A percentile compares a stretch with the other conserved stretches of the same genome.
Conservation (phyloP, 768 basidiomycete genomes). For the Tulasnella sp. region DNA sequence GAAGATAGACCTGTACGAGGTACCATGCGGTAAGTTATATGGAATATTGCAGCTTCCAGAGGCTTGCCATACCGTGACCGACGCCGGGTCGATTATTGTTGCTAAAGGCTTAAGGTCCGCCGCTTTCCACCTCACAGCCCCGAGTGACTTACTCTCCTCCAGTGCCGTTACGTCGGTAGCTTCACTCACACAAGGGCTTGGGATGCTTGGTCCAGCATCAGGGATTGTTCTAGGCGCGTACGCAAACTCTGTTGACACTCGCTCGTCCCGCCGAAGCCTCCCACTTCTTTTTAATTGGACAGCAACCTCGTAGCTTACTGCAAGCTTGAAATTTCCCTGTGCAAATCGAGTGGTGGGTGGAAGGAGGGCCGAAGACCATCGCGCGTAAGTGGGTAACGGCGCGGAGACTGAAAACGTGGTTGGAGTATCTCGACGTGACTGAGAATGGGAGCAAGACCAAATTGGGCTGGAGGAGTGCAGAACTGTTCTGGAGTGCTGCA, state of each 20-base stretch:
- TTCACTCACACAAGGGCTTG: neutral
- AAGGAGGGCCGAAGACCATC: neutral
- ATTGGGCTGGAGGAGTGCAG: neutral
- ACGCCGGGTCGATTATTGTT: neutral
- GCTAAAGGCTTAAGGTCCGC: neutral
- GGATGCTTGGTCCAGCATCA: neutral
- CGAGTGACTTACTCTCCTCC: neutral
- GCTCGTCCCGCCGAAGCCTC: conserved; percentile 12
- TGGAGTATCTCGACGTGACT: neutral
- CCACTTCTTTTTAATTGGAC: neutral
- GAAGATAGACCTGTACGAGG: neutral
- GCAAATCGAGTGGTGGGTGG: conserved; percentile 17
- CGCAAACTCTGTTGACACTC: neutral
- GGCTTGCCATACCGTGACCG: neutral
- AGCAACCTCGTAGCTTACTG: neutral
- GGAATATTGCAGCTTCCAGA: neutral
- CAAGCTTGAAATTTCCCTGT: neutral
- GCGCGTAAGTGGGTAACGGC: conserved; percentile 20
- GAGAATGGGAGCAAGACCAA: conserved; percentile 8
- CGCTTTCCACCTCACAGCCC: neutral
- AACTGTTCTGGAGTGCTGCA: neutral
- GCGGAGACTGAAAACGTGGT: conserved; percentile 4
- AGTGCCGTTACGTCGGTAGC: neutral
- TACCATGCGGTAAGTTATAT: neutral
- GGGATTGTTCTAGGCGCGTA: neutral